A percentile compares a stretch with the other conserved stretches of the same genome.
phyloP scores from a whole-genome alignment of 1,139 yeast species.

The Blastobotrys elegans region DNA sequence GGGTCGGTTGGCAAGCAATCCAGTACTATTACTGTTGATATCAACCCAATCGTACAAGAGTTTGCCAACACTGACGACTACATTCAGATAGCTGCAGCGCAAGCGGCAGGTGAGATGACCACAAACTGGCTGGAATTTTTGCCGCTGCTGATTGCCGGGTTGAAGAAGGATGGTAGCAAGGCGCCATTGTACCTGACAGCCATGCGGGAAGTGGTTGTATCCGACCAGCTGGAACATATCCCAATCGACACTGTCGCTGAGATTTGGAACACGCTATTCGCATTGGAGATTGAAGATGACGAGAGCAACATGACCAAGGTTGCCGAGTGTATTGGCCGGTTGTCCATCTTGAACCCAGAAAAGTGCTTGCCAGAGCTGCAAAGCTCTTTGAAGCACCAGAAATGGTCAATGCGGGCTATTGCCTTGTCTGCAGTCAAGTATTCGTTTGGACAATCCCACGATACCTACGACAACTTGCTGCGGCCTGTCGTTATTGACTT shows the following conservation, averaged over 20 bases:
- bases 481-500: slow-evolving; percentile 37
- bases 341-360: slow-evolving; percentile 30
- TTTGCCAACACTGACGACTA: slow-evolving; percentile 36
- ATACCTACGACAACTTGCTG: slow-evolving; percentile 28
- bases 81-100: slow-evolving; percentile 45
- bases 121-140: slow-evolving; percentile 40
- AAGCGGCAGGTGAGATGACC: slow-evolving; percentile 49
- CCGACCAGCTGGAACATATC: slow-evolving; percentile 12
- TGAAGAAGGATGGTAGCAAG: slow-evolving; percentile 27
- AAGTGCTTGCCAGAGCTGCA: slow-evolving; percentile 29
- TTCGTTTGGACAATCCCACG: slow-evolving; percentile 30
- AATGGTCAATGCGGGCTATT: slow-evolving; percentile 27
- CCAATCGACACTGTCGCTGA: slow-evolving; percentile 15
- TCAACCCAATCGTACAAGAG: slow-evolving; percentile 30
- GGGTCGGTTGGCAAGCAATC: slow-evolving; percentile 42
- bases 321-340: slow-evolving; percentile 38
- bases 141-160: slow-evolving; percentile 32
- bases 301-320: slow-evolving; percentile 32
- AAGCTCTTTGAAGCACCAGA: slow-evolving; percentile 21
- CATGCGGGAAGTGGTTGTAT: slow-evolving; percentile 37
- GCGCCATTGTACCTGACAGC: slow-evolving; percentile 38
- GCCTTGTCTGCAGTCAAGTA: slow-evolving; percentile 38
- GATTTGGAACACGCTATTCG: slow-evolving; percentile 29
- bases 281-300: slow-evolving; percentile 22
- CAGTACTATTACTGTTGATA: slow-evolving; percentile 29